Conservation (phyloP, 2,329 filamentous ascomycete genomes). For the Aspergillus ibericus region DNA sequence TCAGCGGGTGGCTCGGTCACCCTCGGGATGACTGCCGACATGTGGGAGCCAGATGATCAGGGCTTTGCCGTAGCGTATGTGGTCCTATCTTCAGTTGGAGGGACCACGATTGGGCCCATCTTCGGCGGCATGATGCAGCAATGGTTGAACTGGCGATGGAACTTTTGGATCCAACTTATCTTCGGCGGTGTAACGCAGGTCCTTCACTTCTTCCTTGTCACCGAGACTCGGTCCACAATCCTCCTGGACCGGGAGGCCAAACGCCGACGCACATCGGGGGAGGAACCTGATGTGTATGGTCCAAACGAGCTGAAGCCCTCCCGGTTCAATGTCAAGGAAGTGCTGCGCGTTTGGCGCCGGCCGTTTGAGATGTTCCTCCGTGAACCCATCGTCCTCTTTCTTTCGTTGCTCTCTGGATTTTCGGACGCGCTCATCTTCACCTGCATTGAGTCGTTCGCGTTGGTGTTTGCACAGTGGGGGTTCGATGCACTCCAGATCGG, state of each 20-base stretch:
- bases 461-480: constrained; percentile 50
- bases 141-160: constrained; percentile 59
- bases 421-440: constrained; percentile 75
- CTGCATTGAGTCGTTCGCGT: constrained; percentile 69
- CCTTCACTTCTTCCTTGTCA: constrained; percentile 58
- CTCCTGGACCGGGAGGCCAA: constrained; percentile 61
- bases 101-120: constrained; percentile 62
- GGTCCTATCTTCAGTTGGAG: constrained; percentile 76
- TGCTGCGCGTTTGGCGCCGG: constrained; percentile 55
- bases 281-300: constrained; percentile 64
- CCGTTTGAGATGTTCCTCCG: constrained; percentile 73
- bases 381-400: constrained; percentile 70
- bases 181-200: constrained; percentile 55
- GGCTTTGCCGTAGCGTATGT: constrained; percentile 75
- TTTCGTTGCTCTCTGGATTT: constrained; percentile 72
- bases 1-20: constrained; percentile 73
- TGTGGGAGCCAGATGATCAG: constrained; percentile 69
- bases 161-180: constrained; percentile 63
- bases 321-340: constrained; percentile 49
- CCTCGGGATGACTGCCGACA: constrained; percentile 71
- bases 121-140: constrained; percentile 57
- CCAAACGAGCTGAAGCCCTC: constrained; percentile 54
- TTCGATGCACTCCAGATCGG: constrained; percentile 23
- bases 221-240: constrained; percentile 58
- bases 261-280: constrained; percentile 51